Percentiles rank a stretch among this genome's conserved stretches.
Evolutionary conservation across 2,329 filamentous ascomycete species (phyloP).

Genomic region (Fusarium sp.): DNA sequence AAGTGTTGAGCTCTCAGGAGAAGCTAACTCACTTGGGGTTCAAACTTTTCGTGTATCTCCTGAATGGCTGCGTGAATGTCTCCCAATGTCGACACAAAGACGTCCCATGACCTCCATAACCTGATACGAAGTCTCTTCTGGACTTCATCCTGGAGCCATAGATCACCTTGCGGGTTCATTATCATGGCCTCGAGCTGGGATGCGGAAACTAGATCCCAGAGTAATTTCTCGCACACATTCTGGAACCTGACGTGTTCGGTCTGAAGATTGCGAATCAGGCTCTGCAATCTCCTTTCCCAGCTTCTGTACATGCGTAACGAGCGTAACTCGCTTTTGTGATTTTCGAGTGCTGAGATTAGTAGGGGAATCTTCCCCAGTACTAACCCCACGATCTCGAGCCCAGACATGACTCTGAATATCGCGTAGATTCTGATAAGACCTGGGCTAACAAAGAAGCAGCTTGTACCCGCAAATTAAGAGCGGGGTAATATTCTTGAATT

Average conservation of each 20-base stretch:
- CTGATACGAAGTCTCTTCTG: not conserved
- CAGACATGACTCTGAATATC: conserved; percentile 12
- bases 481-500: not conserved
- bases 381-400: conserved; percentile 5
- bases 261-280: conserved; percentile 11
- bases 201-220: not conserved
- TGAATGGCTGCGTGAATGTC: not conserved
- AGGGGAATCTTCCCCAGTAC: conserved; percentile 16
- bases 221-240: conserved; percentile 26
- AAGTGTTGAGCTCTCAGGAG: not conserved
- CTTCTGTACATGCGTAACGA: not conserved
- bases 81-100: conserved; percentile 1
- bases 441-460: too few relatives aligned
- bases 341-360: not conserved
- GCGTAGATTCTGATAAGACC: too few relatives aligned
- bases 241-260: conserved; percentile 14
- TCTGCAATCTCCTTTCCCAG: conserved; percentile 7
- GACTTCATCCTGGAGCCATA: conserved; percentile 2
- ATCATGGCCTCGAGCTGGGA: conserved; percentile 8
- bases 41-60: not conserved
- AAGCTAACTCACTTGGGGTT: not conserved
- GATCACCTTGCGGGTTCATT: not conserved
- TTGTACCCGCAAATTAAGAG: not conserved
- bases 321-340: conserved; percentile 3
- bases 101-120: conserved; percentile 3